Conservation (phyloP, 1,284 basidiomycete genomes). For the Sporisorium iseilematis-ciliati region DNA sequence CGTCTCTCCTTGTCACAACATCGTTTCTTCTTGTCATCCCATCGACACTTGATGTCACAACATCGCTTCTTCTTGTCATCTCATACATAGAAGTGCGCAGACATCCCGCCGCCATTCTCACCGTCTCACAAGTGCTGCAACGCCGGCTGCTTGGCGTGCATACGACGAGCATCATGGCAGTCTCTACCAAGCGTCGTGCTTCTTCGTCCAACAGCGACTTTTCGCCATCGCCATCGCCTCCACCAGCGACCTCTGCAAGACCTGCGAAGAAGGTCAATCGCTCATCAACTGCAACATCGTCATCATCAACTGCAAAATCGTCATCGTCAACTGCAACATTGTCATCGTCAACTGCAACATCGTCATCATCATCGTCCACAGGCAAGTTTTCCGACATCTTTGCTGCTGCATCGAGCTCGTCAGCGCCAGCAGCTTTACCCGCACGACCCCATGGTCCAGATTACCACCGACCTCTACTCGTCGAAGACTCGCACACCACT, state of each 20-base stretch:
- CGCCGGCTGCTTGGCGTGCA: slow-evolving; percentile 7
- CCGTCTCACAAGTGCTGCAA: not conserved
- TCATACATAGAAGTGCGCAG: not conserved
- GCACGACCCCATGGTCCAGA: slow-evolving; percentile 26
- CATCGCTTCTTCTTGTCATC: too few relatives aligned
- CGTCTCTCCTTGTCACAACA: too few relatives aligned
- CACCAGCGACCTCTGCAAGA: slow-evolving; percentile 5
- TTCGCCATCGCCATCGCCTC: slow-evolving; percentile 20
- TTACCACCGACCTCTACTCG: slow-evolving; percentile 59
- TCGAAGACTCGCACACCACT: slow-evolving; percentile 27
- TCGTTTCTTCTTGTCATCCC: not conserved
- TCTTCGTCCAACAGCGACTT: slow-evolving; percentile 18
- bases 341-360: slow-evolving; percentile 1
- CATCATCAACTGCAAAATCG: not conserved
- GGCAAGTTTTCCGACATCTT: slow-evolving; percentile 16
- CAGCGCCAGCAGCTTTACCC: slow-evolving; percentile 16
- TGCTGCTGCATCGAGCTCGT: not conserved
- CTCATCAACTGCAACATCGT: slow-evolving; percentile 5
- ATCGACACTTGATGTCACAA: too few relatives aligned
- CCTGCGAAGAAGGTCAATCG: slow-evolving; percentile 19
- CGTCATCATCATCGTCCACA: not conserved
- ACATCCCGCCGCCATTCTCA: not conserved
- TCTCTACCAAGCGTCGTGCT: slow-evolving; percentile 24
- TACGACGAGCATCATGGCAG: slow-evolving; percentile 19
- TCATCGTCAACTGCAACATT: slow-evolving; percentile 4